Evolutionary conservation across 2,329 filamentous ascomycete genomes (phyloP).

Genomic region (Dendrostoma leiphaemia): DNA sequence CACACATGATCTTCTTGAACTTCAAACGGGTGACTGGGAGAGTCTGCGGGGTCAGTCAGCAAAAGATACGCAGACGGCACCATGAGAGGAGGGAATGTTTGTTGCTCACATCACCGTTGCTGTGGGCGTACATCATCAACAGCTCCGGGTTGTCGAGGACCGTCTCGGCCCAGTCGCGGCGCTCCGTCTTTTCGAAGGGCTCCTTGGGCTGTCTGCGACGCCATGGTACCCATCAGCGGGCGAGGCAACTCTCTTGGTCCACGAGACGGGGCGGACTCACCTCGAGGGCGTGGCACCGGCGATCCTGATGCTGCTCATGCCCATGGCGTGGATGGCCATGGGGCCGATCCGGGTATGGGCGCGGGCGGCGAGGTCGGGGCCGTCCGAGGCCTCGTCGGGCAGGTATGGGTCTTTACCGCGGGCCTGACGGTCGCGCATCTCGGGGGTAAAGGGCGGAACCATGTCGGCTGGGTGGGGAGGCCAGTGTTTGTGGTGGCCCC

Average conservation of each 20-base stretch:
- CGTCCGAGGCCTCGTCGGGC: constrained; percentile 31
- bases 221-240: constrained; percentile 12
- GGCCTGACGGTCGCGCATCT: constrained; percentile 58
- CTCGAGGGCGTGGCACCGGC: background rate
- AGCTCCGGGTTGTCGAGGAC: constrained; percentile 57
- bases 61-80: background rate
- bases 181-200: constrained; percentile 40
- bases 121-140: constrained; percentile 58
- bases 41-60: constrained; percentile 38
- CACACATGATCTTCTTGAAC: constrained; percentile 56
- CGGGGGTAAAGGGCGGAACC: constrained; percentile 37
- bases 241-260: background rate
- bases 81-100: background rate
- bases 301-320: constrained; percentile 17
- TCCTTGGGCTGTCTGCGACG: constrained; percentile 29
- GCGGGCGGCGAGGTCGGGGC: constrained; percentile 28
- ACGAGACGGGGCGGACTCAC: background rate
- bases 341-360: constrained; percentile 5
- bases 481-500: constrained; percentile 32
- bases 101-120: constrained; percentile 49
- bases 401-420: constrained; percentile 56
- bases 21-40: constrained; percentile 54
- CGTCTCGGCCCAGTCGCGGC: constrained; percentile 47
- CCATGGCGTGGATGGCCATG: constrained; percentile 16
- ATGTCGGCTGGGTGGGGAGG: constrained; percentile 14